These are phyloP conservation scores for Saccharomycopsis lassenensis DNA, from an alignment of 805 yeast genomes.

Conservation along the genomic window DNA sequence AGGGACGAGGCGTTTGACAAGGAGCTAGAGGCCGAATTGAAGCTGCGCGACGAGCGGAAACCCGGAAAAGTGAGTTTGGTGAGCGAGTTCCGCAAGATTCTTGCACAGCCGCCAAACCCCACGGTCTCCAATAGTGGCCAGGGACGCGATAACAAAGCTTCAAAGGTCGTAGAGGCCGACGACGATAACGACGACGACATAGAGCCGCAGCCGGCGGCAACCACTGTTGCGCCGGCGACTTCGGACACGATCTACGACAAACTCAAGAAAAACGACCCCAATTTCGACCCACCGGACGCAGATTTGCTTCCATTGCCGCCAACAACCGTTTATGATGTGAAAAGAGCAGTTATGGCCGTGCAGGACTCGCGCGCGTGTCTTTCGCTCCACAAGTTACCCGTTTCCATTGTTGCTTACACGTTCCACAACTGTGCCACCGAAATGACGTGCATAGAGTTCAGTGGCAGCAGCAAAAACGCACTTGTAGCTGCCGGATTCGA, in stretches of 20 bases:
- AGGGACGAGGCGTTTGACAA: constrained; percentile 73
- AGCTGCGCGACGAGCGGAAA: constrained; percentile 63
- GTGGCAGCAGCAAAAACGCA: constrained; percentile 78
- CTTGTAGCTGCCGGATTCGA: constrained; percentile 90
- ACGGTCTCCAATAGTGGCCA: no score
- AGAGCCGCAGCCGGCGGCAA: no score
- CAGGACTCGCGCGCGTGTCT: constrained; percentile 75
- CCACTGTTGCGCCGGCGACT: constrained; percentile 13
- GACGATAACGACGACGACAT: not conserved
- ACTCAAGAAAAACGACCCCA: constrained; percentile 25
- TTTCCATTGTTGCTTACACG: constrained; percentile 96
- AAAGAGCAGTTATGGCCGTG: constrained; percentile 64
- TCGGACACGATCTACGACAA: constrained; percentile 24
- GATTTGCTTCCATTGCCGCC: constrained; percentile 80
- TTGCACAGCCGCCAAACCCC: constrained; percentile 30
- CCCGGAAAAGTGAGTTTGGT: constrained; percentile 36
- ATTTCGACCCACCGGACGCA: constrained; percentile 57
- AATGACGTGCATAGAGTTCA: constrained; percentile 77
- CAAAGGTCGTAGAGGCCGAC: not conserved
- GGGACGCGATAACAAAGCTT: constrained; percentile 16
- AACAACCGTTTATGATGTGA: constrained; percentile 69
- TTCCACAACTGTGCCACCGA: constrained; percentile 91
- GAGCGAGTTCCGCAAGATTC: constrained; percentile 54
- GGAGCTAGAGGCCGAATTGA: constrained; percentile 77
- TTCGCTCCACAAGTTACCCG: constrained; percentile 32